Evolutionary conservation across 164 flowering plant genomes (phyloP), one percentile per base, ranked within the genome.

Genomic region (Umbellularia californica): DNA sequence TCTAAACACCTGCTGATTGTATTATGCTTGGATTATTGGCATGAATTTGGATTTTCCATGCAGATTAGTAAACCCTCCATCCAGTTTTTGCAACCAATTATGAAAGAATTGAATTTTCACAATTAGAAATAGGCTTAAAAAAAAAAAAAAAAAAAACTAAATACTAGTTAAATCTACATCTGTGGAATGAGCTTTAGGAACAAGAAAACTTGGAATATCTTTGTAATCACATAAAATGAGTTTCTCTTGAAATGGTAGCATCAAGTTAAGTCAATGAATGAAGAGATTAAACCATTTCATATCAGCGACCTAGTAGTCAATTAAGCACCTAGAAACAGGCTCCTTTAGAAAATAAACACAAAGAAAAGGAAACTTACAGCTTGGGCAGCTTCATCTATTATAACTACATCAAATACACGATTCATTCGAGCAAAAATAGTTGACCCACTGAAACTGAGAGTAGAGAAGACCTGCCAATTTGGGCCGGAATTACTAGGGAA

Each of bases 321-420:
- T 14, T 55, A 3, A 55, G 60, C 13, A 55, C 60, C 60, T 55
- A 55, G 60, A 55, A 15, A 14, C 60, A 64, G 33, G 28, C 33
- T 64, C 28, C 27, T 25, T 64, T 15, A 23, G 15, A 64, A 64
- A 3, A 13, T 64, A 25, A 20, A 15, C 6, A 55, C 17, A n/a
- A 35, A 23, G 62, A 72, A 35, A 62, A 13, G 55, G 50, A 50
- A 64, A 52, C 98, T 87, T 84, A 96, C 99, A 77, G 99, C 99
- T 87, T 96, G 99, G 69, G 98, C 97, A 82, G 99, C 98, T 90
- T 96, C 99, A 82, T 96, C 99, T 69, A 96, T 93, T 70, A 94
- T 90, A 75, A 96, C 99, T 75, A 96, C 93, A 86, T 96, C 99
- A 82, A 96, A 96, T 68, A 82, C 81, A 51, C 86, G 92, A 81